Base-by-base conservation (phyloP, 495 filamentous ascomycete genomes). In the Neurospora cerealis region DNA sequence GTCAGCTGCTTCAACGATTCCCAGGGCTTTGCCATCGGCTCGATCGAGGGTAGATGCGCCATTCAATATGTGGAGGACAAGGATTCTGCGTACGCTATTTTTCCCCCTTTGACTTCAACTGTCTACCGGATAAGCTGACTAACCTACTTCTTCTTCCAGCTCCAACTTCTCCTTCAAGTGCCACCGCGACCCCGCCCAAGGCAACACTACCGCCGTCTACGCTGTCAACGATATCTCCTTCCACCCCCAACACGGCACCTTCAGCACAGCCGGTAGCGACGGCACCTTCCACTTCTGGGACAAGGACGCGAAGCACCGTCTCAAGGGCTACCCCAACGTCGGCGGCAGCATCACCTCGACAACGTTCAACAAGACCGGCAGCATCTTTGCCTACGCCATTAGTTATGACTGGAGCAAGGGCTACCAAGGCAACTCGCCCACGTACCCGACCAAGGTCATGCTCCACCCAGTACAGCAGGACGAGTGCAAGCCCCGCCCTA, bases 341-440 rank as follows among this genome's bases (percentile, higher is more conserved):
- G 92, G 93, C 28, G 93, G 92, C 36, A 90, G 91, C 69, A 97
- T 98, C 81, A 89, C 91, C 13, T 87, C 90, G 54, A 96, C 93
- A 17, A 90, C 86, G 19, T 98, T 97, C 87, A 95, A 93, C 81
- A 87, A 89, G 76, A 89, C 83, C 48, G 95, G 95, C 70, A 89
- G 83, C 77, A 93, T 97, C 78, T 97, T 97, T 79, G 94, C 95
- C 38, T 98, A 98, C 79, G 92, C 94, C 48, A 88, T 96, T 32
- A 93, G 93, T 80, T 98, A 98, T 79, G 95, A 98, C 84, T 98
- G 95, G 95, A 95, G 92, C 82, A 96, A 95, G 82, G 95, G 95
- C 9, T 95, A 92, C 84, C 86, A 89, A 21, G 87, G 82, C 66
- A 97, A 97, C 81, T 94, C 81, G 42, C 88, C 87, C 40, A 83